Evolutionary conservation across 1,139 yeast species (phyloP).

Genomic region (Scheffersomyces illinoinensis): DNA sequence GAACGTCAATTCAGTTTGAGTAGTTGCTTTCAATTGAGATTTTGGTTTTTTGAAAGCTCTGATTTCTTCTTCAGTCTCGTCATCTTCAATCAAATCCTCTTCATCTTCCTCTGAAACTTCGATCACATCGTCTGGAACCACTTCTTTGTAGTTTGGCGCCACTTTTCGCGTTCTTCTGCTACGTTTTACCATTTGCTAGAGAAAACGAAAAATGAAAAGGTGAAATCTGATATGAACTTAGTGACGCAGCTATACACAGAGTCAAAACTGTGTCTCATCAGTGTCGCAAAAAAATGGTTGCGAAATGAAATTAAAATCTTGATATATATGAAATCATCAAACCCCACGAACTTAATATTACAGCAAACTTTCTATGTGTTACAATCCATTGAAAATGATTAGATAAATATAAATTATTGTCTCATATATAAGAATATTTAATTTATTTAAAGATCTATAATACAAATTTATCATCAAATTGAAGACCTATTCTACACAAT

Average conservation of each 20-base stretch:
- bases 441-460: too few relatives aligned
- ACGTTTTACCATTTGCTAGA: neutral
- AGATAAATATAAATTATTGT: too few relatives aligned
- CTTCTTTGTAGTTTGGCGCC: neutral
- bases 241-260: neutral
- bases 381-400: too few relatives aligned
- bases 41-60: neutral
- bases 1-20: neutral
- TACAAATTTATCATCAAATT: too few relatives aligned
- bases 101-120: neutral
- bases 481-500: neutral
- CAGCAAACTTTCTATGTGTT: too few relatives aligned
- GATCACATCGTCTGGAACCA: neutral
- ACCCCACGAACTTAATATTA: too few relatives aligned
- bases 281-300: neutral
- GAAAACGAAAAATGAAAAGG: neutral
- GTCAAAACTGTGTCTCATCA: neutral
- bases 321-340: neutral
- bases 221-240: neutral
- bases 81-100: slow-evolving; percentile 1
- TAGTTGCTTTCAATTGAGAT: neutral
- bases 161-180: neutral
- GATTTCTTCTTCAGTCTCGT: slow-evolving; percentile 2
- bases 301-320: neutral
- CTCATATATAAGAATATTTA: too few relatives aligned